These are phyloP conservation scores for Cyberlindnera euphorbiiphila DNA, from an alignment of 805 yeast genomes.

Conservation along the genomic window DNA sequence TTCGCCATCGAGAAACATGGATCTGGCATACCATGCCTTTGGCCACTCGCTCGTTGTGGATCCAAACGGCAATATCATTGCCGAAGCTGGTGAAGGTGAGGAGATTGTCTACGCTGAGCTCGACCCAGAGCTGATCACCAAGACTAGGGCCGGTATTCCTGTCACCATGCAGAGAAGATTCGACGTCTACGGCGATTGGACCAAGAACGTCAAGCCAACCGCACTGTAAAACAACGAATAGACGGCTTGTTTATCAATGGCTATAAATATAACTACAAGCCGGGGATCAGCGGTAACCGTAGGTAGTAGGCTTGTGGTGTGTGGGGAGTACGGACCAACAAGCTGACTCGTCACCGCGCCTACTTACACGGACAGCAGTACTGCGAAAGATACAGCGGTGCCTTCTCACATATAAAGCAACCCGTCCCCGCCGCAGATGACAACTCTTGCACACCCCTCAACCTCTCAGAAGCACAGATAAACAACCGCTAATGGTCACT, in stretches of 20 bases:
- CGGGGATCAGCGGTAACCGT: not conserved
- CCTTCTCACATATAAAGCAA: no score
- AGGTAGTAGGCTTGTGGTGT: not conserved
- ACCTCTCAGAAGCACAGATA: no score
- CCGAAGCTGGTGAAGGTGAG: conserved; percentile 80
- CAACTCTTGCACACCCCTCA: no score
- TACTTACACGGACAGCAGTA: not conserved
- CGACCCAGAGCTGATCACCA: conserved; percentile 54
- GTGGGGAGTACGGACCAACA: not conserved
- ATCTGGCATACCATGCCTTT: conserved; percentile 53
- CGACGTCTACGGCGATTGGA: conserved; percentile 42
- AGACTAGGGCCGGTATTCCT: conserved; percentile 65
- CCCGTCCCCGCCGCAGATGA: no score
- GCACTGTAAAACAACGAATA: conserved; percentile 9
- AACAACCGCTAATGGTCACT: conserved; percentile 12
- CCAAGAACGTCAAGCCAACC: conserved; percentile 18
- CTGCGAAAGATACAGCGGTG: not conserved
- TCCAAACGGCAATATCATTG: conserved; percentile 58
- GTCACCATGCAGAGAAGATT: conserved; percentile 67
- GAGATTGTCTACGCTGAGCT: conserved; percentile 71
- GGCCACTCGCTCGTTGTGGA: conserved; percentile 68
- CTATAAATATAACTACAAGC: not conserved
- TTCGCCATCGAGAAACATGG: conserved; percentile 83
- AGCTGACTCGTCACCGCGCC: conserved; percentile 1
- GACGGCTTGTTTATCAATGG: not conserved